Evolutionary conservation across 2,329 filamentous ascomycete genomes (phyloP).

Genomic region (Ceratocystis alfenasii): DNA sequence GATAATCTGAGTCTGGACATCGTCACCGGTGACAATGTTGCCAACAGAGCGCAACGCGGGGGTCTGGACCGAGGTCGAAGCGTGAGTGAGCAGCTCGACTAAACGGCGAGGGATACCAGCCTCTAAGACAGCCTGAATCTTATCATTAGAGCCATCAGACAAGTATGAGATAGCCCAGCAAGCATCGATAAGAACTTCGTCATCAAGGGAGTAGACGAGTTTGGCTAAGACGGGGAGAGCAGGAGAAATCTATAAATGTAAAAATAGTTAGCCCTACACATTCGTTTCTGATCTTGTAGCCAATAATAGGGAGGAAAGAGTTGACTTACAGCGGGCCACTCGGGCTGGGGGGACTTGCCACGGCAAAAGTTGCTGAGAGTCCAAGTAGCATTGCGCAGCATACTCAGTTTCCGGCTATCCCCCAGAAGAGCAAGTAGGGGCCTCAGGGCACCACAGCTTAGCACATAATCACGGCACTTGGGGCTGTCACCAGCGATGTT

Average conservation of each 20-base stretch:
- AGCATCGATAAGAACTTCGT: conserved; percentile 95
- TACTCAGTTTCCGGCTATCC: conserved; percentile 96
- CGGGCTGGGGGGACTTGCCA: conserved; percentile 96
- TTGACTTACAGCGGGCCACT: conserved; percentile 79
- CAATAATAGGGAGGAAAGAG: conserved; percentile 6
- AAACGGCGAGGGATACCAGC: conserved; percentile 92
- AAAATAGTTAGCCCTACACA: conserved; percentile 24
- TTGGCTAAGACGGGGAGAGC: conserved; percentile 91
- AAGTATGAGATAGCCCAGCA: conserved; percentile 99
- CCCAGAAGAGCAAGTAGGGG: conserved; percentile 81
- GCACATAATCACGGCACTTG: conserved; percentile 90
- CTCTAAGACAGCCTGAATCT: conserved; percentile 98
- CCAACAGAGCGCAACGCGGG: conserved; percentile 93
- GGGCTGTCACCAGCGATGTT: conserved; percentile 99
- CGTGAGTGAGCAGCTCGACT: conserved; percentile 95
- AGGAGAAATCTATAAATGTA: conserved; percentile 61
- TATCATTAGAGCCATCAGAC: conserved; percentile 95
- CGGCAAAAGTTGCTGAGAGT: conserved; percentile 99
- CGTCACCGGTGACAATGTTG: conserved; percentile 97
- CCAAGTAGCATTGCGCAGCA: conserved; percentile 98
- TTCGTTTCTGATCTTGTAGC: neutral
- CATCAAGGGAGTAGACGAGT: conserved; percentile 94
- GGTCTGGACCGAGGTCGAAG: conserved; percentile 95
- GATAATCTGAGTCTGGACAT: conserved; percentile 97
- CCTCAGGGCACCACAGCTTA: conserved; percentile 80